phyloP scores from a whole-genome alignment of 345 rosid species.

The Iberis pinnata region DNA sequence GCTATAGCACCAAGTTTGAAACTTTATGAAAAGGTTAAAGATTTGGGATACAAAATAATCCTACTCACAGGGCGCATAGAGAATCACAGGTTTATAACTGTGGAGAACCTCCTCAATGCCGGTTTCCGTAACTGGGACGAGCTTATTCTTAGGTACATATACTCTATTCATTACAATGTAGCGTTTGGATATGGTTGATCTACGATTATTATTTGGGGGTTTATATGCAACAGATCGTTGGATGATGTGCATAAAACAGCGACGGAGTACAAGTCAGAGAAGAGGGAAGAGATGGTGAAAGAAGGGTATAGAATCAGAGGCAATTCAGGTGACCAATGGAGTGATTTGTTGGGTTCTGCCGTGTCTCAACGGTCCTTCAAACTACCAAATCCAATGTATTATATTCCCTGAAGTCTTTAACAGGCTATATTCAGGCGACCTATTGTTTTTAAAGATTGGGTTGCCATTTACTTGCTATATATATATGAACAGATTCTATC shows the following conservation, averaged over 20 bases:
- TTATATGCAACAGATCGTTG: slow-evolving; percentile 34
- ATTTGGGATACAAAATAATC: slow-evolving; percentile 69
- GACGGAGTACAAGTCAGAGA: slow-evolving; percentile 46
- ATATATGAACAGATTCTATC: too few species aligned
- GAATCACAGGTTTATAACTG: slow-evolving; percentile 49
- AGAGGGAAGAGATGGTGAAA: slow-evolving; percentile 63
- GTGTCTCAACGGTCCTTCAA: slow-evolving; percentile 72
- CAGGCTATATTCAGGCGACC: slow-evolving; percentile 9
- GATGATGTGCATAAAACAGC: slow-evolving; percentile 60
- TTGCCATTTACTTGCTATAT: slow-evolving; percentile 9
- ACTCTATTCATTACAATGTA: background rate
- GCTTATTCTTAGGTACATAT: slow-evolving; percentile 70
- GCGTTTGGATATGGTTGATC: background rate
- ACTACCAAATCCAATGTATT: slow-evolving; percentile 86
- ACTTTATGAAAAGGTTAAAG: slow-evolving; percentile 56
- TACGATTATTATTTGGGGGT: background rate
- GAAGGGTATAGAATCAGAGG: slow-evolving; percentile 74
- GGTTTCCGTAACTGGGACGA: slow-evolving; percentile 79
- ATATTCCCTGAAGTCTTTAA: slow-evolving; percentile 50
- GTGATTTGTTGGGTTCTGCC: slow-evolving; percentile 62
- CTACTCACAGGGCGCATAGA: slow-evolving; percentile 80
- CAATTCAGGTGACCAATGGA: slow-evolving; percentile 95
- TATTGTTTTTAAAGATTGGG: slow-evolving; percentile 12
- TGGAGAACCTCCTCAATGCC: slow-evolving; percentile 54
- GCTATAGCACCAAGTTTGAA: slow-evolving; percentile 64